Percentiles rank a stretch among this genome's conserved stretches.
Evolutionary conservation across 495 filamentous ascomycete species (phyloP).

Genomic region (Lepidopterella palustris): DNA sequence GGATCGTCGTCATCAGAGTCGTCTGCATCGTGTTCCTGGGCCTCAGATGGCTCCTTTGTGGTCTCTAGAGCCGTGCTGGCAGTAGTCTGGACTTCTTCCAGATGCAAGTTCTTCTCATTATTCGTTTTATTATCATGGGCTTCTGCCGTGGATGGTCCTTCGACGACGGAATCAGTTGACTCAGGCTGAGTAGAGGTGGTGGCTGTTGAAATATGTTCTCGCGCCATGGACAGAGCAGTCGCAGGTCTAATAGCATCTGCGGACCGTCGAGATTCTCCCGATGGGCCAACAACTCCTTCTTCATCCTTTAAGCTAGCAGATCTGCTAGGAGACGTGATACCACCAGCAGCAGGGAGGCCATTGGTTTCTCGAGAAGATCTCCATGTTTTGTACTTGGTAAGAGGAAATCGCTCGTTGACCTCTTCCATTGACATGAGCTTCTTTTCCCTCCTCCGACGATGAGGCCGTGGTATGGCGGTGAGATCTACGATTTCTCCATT

Average conservation of each 20-base stretch:
- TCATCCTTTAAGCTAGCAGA: conserved; percentile 59
- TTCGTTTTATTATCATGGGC: conserved; percentile 6
- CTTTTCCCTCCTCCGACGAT: conserved; percentile 84
- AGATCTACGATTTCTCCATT: conserved; percentile 85
- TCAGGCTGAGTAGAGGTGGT: conserved; percentile 10
- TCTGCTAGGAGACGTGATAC: conserved; percentile 71
- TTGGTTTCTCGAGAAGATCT: conserved; percentile 72
- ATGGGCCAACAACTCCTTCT: conserved; percentile 46
- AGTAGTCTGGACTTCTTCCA: conserved; percentile 17
- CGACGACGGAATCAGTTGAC: background rate
- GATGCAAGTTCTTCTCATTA: conserved; percentile 8
- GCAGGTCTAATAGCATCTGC: conserved; percentile 24
- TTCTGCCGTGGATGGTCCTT: background rate
- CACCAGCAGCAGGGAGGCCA: conserved; percentile 77
- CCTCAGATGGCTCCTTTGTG: background rate
- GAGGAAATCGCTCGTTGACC: conserved; percentile 92
- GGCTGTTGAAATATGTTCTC: conserved; percentile 23
- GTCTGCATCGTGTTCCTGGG: conserved; percentile 41
- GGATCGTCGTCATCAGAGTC: conserved; percentile 76
- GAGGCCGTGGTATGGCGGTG: conserved; percentile 67
- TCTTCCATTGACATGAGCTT: conserved; percentile 99
- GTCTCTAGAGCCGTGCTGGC: conserved; percentile 7
- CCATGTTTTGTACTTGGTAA: conserved; percentile 95
- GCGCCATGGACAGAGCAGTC: conserved; percentile 28
- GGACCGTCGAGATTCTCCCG: conserved; percentile 34